Base-by-base conservation (phyloP, 768 basidiomycete species). In the Russula sp. region DNA sequence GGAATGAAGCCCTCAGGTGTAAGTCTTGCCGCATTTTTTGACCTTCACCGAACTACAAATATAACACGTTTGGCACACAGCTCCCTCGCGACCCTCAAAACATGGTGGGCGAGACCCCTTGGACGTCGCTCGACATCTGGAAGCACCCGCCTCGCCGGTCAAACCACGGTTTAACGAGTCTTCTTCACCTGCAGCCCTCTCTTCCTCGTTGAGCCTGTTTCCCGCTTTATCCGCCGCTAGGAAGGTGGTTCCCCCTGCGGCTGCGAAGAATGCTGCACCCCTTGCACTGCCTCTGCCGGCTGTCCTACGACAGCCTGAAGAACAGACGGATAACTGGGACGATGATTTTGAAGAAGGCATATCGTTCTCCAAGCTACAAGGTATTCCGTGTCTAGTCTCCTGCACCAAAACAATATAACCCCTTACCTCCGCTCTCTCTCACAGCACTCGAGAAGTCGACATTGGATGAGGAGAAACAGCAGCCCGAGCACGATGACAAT, bases 1-100 rank as follows among this genome's bases (percentile, higher is more conserved):
- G 96, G 95, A 99, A 99, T 71, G 92, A 98, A 74, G 96, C 95
- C 0, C 78, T 98, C 63, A 94, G 92, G 76, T 94, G 92, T 94
- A 73, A 71, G 79, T 71, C 5, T 22, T 53, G 34, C 20, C 20
- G 40, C 4, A 22, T 54, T 66, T 67, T 60, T 61, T 67, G 52
- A 52, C n/a, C 16, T 42, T 69, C 16, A 44, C 28, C 61, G 3
- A 56, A 28, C 11, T 5, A 5, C 8, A 22, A 46, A 13, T 48
- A 48, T 22, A 48, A 22, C 22, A 22, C 10, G 46, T 50, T 49
- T 56, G 18, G 0, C 5, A 0, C 13, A 13, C 62, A 91, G 90
- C 90, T 24, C 90, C 90, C 36, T 83, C 88, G 18, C 81, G 88
- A 38, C 83, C 87, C 11, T 83, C 86, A n/a, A 90, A 90, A 70